Base-by-base conservation (phyloP, 2,329 filamentous ascomycete species). In the Curvularia hawaiiensis region DNA sequence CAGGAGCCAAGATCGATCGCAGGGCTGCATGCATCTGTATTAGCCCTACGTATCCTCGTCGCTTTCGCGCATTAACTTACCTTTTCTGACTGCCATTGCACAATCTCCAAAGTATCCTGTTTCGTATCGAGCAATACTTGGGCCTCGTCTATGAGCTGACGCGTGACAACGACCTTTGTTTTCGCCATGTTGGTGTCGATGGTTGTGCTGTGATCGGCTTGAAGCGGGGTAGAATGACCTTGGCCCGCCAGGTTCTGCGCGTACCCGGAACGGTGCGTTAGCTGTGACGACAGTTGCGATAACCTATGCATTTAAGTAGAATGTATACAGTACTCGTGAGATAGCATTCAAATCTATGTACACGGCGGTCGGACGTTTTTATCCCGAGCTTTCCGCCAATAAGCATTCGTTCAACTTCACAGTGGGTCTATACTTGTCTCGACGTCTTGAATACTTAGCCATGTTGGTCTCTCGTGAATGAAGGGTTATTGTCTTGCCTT, bases 31-130 rank as follows among this genome's bases (percentile, higher is more conserved):
- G 38, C 30, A 43, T 24, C 18, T 31, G 28, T 20, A 49, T 64
- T 14, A 66, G 58, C 33, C 6, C 4, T 30, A 8, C 40, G 18
- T 46, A 28, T 11, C 28, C 28, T 22, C 26, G 16, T 30, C 9
- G 1, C 38, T 16, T 24, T 2, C 18, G 10, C 20, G 7, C 16
- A 1, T 14, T 12, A 0, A 49, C 47, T 1, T 39, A 71, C 70
- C 55, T 70, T 61, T 30, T 71, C 65, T 2, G 67, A 68, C 26
- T 60, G 56, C 70, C 70, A 74, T 63, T 74, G 71, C 1, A 71
- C 61, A 11, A 73, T 53, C 7, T 73, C 67, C 4, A 74, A 43
- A 0, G 65, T 63, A 10, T 54, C 46, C 3, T 62, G 54, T 9
- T 58, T 62, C 8, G 50, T 61, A 50, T 71, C 62, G 0, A 74